phyloP scores from a whole-genome alignment of 2,329 filamentous ascomycete species.

The Cladosporium sp. region DNA sequence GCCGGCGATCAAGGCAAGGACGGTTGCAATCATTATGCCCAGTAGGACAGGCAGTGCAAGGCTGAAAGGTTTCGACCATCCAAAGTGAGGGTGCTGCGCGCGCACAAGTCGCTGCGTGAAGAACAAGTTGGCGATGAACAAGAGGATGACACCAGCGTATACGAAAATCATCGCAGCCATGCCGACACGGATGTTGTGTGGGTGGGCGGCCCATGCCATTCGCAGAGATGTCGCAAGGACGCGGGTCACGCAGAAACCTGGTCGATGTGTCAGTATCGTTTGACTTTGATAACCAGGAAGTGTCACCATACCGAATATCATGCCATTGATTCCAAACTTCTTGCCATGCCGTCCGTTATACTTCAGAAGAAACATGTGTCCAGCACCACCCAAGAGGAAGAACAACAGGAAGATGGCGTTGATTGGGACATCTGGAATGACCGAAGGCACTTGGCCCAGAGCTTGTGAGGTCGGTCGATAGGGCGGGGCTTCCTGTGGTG shows the following conservation, averaged over 20 bases:
- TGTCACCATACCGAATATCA: conserved; percentile 48
- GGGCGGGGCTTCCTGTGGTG: background rate
- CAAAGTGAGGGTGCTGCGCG: conserved; percentile 68
- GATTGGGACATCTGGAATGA: conserved; percentile 64
- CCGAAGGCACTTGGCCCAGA: conserved; percentile 60
- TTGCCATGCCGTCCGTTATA: conserved; percentile 52
- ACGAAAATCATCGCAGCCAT: conserved; percentile 68
- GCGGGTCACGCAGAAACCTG: conserved; percentile 54
- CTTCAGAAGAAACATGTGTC: conserved; percentile 61
- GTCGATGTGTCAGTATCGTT: conserved; percentile 38
- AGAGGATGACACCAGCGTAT: conserved; percentile 69
- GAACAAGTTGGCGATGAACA: conserved; percentile 77
- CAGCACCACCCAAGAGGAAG: conserved; percentile 54
- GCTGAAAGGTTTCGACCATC: conserved; percentile 62
- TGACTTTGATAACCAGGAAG: no score
- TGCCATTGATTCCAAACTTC: conserved; percentile 61
- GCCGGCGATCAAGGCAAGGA: conserved; percentile 66
- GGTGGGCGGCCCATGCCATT: conserved; percentile 55
- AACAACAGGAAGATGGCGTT: conserved; percentile 62
- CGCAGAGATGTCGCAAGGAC: conserved; percentile 51
- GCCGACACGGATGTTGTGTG: conserved; percentile 47
- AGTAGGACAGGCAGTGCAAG: conserved; percentile 60
- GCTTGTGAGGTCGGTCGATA: conserved; percentile 40
- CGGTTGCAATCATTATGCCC: conserved; percentile 56
- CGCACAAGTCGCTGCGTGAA: conserved; percentile 75